These are phyloP conservation scores for Pontederia crassipes DNA, from an alignment of 176 grass and related monocot species.

Conservation along the genomic window DNA sequence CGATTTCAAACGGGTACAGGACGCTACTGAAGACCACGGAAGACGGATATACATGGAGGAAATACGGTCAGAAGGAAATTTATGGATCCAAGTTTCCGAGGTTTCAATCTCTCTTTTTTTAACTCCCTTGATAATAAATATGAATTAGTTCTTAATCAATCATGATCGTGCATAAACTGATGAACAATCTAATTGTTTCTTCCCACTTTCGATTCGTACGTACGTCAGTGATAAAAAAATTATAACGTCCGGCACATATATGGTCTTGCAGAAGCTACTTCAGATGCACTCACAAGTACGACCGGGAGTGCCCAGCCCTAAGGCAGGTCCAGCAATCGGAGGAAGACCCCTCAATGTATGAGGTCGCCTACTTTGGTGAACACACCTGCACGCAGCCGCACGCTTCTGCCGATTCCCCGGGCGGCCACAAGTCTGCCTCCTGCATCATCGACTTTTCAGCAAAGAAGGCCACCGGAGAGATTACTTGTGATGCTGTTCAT, in stretches of 20 bases:
- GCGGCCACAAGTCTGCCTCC: too few species aligned
- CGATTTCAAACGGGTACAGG: constrained; percentile 10
- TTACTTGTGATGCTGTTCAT: background rate
- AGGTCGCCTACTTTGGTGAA: constrained; percentile 49
- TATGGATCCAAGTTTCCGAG: constrained; percentile 31
- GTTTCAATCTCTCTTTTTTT: background rate
- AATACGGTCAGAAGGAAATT: constrained; percentile 83
- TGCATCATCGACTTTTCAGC: constrained; percentile 48
- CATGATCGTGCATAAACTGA: background rate
- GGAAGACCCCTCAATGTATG: constrained; percentile 25
- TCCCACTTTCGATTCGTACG: too few species aligned
- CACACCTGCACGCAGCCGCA: constrained; percentile 50
- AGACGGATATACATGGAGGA: constrained; percentile 62
- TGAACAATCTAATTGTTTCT: background rate
- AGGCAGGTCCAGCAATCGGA: constrained; percentile 42
- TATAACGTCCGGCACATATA: background rate
- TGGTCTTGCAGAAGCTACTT: constrained; percentile 55
- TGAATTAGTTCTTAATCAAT: background rate
- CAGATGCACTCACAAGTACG: constrained; percentile 62
- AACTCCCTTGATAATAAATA: background rate
- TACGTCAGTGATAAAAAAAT: too few species aligned
- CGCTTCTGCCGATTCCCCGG: background rate
- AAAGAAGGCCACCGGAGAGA: background rate
- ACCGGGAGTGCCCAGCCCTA: constrained; percentile 48
- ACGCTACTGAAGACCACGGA: constrained; percentile 24